Percentiles rank a stretch among this genome's conserved stretches.
phyloP scores from a whole-genome alignment of 2,329 filamentous ascomycete species.

The Stachybotrys elegans region DNA sequence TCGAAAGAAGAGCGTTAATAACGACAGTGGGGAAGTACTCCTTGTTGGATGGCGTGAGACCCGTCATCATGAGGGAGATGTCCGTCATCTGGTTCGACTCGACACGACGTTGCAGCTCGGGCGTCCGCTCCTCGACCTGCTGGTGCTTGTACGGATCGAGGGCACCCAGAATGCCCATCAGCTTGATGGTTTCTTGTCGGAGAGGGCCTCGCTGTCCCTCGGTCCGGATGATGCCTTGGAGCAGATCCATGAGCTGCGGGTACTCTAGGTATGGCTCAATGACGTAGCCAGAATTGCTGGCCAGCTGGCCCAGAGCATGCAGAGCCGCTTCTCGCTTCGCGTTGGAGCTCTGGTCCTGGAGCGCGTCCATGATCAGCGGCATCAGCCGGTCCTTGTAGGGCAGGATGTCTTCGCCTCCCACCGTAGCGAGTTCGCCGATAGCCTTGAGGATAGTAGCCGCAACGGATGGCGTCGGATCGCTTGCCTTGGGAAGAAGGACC shows the following conservation, averaged over 20 bases:
- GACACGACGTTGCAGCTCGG: slow-evolving; percentile 67
- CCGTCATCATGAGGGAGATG: slow-evolving; percentile 96
- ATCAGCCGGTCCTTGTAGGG: slow-evolving; percentile 88
- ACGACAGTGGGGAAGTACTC: slow-evolving; percentile 98
- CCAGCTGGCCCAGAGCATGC: slow-evolving; percentile 83
- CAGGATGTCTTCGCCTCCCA: slow-evolving; percentile 91
- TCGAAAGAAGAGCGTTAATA: slow-evolving; percentile 89
- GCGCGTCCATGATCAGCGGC: slow-evolving; percentile 88
- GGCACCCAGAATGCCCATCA: slow-evolving; percentile 92
- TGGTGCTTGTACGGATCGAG: slow-evolving; percentile 95
- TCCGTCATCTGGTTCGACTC: slow-evolving; percentile 72
- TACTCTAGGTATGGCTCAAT: slow-evolving; percentile 95
- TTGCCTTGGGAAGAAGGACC: slow-evolving; percentile 88
- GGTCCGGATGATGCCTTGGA: slow-evolving; percentile 90
- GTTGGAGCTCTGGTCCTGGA: slow-evolving; percentile 90
- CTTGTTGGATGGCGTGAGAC: slow-evolving; percentile 91
- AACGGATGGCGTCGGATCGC: slow-evolving; percentile 78
- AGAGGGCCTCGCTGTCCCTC: slow-evolving; percentile 79
- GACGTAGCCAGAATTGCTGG: slow-evolving; percentile 95
- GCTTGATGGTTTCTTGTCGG: slow-evolving; percentile 89
- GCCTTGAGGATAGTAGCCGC: slow-evolving; percentile 93
- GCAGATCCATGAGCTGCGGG: slow-evolving; percentile 83
- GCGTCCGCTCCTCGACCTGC: slow-evolving; percentile 84
- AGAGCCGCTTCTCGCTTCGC: slow-evolving; percentile 87
- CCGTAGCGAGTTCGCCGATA: slow-evolving; percentile 87